Conservation (phyloP, 306 rosid genomes). For the Acmispon strigosus region DNA sequence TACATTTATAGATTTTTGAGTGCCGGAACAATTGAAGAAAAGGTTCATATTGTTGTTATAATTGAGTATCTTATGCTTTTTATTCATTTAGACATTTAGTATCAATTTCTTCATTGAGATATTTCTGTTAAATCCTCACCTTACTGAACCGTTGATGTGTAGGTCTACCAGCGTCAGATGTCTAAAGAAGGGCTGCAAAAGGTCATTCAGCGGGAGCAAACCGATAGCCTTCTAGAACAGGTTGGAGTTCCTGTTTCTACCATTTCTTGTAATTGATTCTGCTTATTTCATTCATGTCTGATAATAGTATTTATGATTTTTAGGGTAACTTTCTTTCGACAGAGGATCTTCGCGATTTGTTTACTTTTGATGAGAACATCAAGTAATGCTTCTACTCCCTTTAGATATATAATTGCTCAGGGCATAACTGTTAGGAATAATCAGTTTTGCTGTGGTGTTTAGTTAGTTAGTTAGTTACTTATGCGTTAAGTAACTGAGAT, state of each 20-base stretch:
- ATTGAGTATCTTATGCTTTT: constrained; percentile 14
- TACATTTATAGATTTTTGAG: constrained; percentile 84
- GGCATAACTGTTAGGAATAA: too few species aligned
- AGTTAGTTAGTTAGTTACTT: too few species aligned
- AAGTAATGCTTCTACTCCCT: constrained; percentile 41
- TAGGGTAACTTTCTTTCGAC: constrained; percentile 76
- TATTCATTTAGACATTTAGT: constrained; percentile 9
- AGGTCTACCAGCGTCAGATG: constrained; percentile 99
- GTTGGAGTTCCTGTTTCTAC: constrained; percentile 32
- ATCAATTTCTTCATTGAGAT: constrained; percentile 1
- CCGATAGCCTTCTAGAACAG: constrained; percentile 50
- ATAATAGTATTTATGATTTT: constrained; percentile 12
- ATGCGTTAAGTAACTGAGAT: too few species aligned
- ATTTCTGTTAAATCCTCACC: not conserved
- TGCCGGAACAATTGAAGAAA: constrained; percentile 94
- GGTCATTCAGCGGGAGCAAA: constrained; percentile 84
- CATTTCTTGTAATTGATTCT: constrained; percentile 14
- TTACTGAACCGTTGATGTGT: constrained; percentile 1
- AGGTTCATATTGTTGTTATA: constrained; percentile 46
- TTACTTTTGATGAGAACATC: constrained; percentile 63
- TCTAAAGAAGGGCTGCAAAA: constrained; percentile 98
- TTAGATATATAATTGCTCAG: constrained; percentile 5
- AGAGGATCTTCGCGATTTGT: constrained; percentile 90
- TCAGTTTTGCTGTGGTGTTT: too few species aligned
- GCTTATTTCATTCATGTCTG: constrained; percentile 11